Evolutionary conservation across 2,329 filamentous ascomycete species (phyloP), one percentile per base, ranked within the genome.

Genomic region (Fusarium nematophilum): DNA sequence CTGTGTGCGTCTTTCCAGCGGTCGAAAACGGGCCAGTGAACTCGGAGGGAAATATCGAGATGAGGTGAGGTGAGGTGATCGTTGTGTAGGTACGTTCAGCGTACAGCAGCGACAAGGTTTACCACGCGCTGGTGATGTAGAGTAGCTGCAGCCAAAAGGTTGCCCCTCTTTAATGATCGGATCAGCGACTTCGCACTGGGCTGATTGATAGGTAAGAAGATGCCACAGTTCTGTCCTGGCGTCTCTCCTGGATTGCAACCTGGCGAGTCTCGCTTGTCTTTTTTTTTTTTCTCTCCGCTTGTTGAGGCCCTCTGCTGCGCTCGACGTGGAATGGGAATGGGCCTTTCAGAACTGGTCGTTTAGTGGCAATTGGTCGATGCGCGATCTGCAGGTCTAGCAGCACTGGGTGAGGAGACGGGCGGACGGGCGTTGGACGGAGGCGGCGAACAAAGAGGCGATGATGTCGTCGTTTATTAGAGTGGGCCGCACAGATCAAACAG

Each of bases 101-200:
- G 27, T 34, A 29, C 39, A 23, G 34, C 31, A 57, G 37, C 40
- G 34, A 65, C 61, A 64, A 65, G 61, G 61, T 64, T 64, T 57
- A 62, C 52, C 53, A 53, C 52, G 42, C 40, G 43, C 39, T 49
- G 52, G 64, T 64, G 57, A 64, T 64, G 61, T 58, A 64, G 57
- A 58, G 45, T 51, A 64, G 45, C 57, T 62, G 39, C 57, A 52
- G 29, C 43, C 52, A 48, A 60, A 49, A 64, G 48, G 44, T 18
- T 50, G 61, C 61, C 61, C 62, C 62, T 65, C 62, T 65, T 65
- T 65, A 51, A 56, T 46, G 57, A 62, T 54, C 45, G 47, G 54
- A 65, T 62, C 47, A 53, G 59, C 46, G 42, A 62, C 42, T 56
- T 58, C 34, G 37, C 44, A 52, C 43, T 44, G 30, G 33, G 31